Percentiles rank a stretch among this genome's conserved stretches.
Conservation (phyloP, 805 yeast genomes). For the Starmerella bacillaris region DNA sequence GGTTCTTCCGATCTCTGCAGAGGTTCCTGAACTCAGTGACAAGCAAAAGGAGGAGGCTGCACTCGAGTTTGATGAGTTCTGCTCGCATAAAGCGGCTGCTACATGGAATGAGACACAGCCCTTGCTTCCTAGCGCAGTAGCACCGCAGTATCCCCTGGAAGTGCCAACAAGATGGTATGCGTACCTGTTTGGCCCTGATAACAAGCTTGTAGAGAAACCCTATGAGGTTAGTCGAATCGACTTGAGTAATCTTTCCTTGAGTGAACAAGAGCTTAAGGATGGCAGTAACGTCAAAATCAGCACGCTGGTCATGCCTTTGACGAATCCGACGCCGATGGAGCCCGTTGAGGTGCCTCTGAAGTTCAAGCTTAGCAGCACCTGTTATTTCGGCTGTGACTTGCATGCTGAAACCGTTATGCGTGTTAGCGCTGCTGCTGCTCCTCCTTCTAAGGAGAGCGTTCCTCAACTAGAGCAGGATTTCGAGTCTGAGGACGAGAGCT, state of each 20-base stretch:
- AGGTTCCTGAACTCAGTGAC: slow-evolving; percentile 9
- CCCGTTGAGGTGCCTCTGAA: slow-evolving; percentile 52
- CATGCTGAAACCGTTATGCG: slow-evolving; percentile 52
- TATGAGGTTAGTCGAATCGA: slow-evolving; percentile 34
- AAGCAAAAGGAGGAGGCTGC: slow-evolving; percentile 1
- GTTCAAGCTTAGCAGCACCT: slow-evolving; percentile 48
- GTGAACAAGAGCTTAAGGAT: slow-evolving; percentile 31
- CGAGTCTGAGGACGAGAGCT: slow-evolving; percentile 27
- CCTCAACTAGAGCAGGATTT: slow-evolving; percentile 23
- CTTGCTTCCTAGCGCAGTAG: slow-evolving; percentile 40
- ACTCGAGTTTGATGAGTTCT: background rate
- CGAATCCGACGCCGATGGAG: slow-evolving; percentile 61
- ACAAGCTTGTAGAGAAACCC: slow-evolving; percentile 35
- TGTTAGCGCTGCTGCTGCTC: slow-evolving; percentile 31
- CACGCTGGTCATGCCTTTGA: slow-evolving; percentile 56
- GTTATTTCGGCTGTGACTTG: slow-evolving; percentile 68
- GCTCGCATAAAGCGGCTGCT: slow-evolving; percentile 14
- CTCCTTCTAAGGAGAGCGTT: slow-evolving; percentile 26
- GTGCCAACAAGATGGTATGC: slow-evolving; percentile 44
- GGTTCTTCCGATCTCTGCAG: slow-evolving; percentile 47
- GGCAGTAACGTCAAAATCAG: slow-evolving; percentile 34
- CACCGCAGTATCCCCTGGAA: slow-evolving; percentile 59
- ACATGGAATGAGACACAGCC: slow-evolving; percentile 52
- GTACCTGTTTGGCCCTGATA: slow-evolving; percentile 55
- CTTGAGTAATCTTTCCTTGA: slow-evolving; percentile 27